Percentiles rank a stretch among this genome's conserved stretches.
These are phyloP conservation scores for Hanseniaspora singularis DNA, from an alignment of 805 yeast species.

Conservation along the genomic window DNA sequence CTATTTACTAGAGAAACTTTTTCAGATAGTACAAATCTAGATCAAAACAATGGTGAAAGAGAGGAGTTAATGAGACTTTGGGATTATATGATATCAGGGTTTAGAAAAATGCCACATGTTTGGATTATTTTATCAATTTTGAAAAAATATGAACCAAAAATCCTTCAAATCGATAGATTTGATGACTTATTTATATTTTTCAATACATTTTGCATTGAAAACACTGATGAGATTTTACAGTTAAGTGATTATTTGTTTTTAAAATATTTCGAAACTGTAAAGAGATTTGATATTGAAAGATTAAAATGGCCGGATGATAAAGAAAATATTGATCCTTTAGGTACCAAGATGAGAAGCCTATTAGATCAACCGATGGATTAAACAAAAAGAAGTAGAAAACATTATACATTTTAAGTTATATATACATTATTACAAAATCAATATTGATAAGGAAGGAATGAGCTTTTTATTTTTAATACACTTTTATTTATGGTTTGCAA, in stretches of 20 bases:
- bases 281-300: slow-evolving; percentile 24
- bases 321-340: slow-evolving; percentile 1
- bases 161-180: slow-evolving; percentile 60
- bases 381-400: slow-evolving; percentile 17
- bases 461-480: neutral
- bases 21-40: slow-evolving; percentile 61
- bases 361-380: slow-evolving; percentile 10
- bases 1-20: slow-evolving; percentile 86
- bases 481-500: neutral
- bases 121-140: slow-evolving; percentile 71
- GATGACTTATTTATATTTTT: slow-evolving; percentile 88
- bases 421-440: neutral
- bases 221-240: slow-evolving; percentile 64
- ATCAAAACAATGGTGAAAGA: too few species aligned
- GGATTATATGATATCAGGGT: slow-evolving; percentile 10
- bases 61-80: slow-evolving; percentile 28
- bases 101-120: slow-evolving; percentile 2
- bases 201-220: slow-evolving; percentile 76
- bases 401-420: neutral
- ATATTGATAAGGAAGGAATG: neutral
- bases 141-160: slow-evolving; percentile 72
- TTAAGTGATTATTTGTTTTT: slow-evolving; percentile 75
- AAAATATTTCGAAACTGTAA: slow-evolving; percentile 68
- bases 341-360: neutral
- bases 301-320: slow-evolving; percentile 7